Evolutionary conservation across 805 yeast species (phyloP), one percentile per base, ranked within the genome.

Genomic region (Candida michaelii): DNA sequence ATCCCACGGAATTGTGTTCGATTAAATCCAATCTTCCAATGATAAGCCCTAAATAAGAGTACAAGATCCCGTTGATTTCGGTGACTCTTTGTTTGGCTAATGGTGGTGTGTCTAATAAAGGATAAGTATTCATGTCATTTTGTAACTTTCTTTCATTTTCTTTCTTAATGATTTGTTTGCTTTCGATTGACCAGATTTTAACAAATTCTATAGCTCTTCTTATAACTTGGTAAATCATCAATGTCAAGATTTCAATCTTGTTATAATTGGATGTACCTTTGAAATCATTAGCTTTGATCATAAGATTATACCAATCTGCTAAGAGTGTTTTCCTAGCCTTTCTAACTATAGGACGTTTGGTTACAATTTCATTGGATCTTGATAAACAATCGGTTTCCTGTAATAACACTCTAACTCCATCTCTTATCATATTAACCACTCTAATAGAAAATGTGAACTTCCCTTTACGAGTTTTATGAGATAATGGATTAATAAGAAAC

Each of bases 241-340:
- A 55, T 30, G 82, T 81, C 46, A 86, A 63, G 4, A 79, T 77
- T 50, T 80, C 83, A 44, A 86, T 73, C 51, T 83, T 82, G 27
- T 71, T 68, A 18, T 67, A 65, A 40, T 74, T 77, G 19, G 80
- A 69, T 0, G 89, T 82, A 33, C 83, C 80, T 55, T 82, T 79
- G 53, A 78, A 84, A 30, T 83, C 85, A 48, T 83, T 85, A 1
- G 91, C 90, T 54, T 83, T 84, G 29, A 80, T 73, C 81, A 85
- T 82, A 30, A 86, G 66, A 40, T 80, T 81, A 49, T 85, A 85
- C 95, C 95, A 86, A 56, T 84, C 90, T 2, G 90, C 83, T 24
- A 86, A 70, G 42, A 86, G 62, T 29, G 80, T 72, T 59, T 86
- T 86, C 50, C 95, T 73, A 40, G 80, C 70, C 48, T 75, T 79